Evolutionary conservation across 2,329 filamentous ascomycete genomes (phyloP).

Genomic region (Aspergillus fischeri): DNA sequence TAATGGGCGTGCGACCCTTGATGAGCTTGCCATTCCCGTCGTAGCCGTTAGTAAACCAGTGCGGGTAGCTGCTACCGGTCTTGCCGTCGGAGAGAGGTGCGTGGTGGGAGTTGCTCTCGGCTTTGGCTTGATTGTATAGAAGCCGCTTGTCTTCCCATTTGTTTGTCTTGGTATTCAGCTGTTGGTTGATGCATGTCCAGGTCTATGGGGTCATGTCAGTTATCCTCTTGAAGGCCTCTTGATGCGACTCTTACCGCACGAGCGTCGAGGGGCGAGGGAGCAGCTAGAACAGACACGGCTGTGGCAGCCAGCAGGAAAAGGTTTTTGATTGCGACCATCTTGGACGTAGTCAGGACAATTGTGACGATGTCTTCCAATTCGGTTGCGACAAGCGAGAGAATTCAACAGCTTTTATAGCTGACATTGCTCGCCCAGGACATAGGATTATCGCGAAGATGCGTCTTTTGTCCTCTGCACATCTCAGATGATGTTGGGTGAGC

Average conservation of each 20-base stretch:
- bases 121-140: not conserved
- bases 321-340: not conserved
- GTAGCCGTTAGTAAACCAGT: conserved; percentile 1
- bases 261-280: not conserved
- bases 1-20: not conserved
- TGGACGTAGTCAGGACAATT: not conserved
- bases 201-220: not conserved
- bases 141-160: not conserved
- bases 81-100: not conserved
- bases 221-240: not conserved
- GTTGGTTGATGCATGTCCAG: not conserved
- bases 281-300: not conserved
- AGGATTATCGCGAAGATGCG: not conserved
- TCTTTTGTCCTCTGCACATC: not conserved
- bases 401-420: not conserved
- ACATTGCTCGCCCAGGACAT: not conserved
- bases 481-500: not conserved
- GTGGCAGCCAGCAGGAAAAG: not conserved
- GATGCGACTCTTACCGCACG: not conserved
- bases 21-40: not conserved
- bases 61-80: not conserved
- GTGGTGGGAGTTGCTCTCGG: not conserved
- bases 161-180: not conserved
- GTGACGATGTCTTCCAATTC: not conserved
- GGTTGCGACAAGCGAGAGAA: not conserved